Evolutionary conservation across 495 filamentous ascomycete genomes (phyloP).

Genomic region (Penicillium odoratum): DNA sequence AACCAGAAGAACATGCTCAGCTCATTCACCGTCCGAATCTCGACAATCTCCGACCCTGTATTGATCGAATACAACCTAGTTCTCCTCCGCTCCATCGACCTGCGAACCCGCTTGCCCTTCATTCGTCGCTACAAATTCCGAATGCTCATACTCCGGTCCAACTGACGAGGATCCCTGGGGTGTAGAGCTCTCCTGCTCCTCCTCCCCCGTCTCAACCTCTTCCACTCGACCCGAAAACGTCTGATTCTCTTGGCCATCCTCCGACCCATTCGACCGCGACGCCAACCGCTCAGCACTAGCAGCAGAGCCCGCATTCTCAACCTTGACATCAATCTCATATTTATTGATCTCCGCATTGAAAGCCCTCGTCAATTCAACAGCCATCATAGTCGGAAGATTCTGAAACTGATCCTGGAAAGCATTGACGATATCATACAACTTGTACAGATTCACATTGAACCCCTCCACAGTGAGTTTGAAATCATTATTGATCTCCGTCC

Average conservation of each 20-base stretch:
- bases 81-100: neutral
- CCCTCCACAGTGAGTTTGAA: neutral
- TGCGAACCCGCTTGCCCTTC: neutral
- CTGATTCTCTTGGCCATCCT: neutral
- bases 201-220: neutral
- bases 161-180: neutral
- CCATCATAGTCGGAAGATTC: neutral
- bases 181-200: neutral
- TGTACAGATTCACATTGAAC: neutral
- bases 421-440: neutral
- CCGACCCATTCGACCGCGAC: neutral
- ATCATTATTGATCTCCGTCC: neutral
- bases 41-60: no score
- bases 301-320: neutral
- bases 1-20: neutral
- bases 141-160: neutral
- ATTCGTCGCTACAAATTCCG: neutral
- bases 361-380: neutral
- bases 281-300: neutral
- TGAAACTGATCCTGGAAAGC: neutral
- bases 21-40: neutral
- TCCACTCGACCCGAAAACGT: neutral
- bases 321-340: neutral
- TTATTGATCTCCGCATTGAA: neutral
- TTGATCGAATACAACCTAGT: no score